These are phyloP conservation scores for Blechomonas ayalai DNA, from an alignment of 208 protist genomes.

Conservation along the genomic window DNA sequence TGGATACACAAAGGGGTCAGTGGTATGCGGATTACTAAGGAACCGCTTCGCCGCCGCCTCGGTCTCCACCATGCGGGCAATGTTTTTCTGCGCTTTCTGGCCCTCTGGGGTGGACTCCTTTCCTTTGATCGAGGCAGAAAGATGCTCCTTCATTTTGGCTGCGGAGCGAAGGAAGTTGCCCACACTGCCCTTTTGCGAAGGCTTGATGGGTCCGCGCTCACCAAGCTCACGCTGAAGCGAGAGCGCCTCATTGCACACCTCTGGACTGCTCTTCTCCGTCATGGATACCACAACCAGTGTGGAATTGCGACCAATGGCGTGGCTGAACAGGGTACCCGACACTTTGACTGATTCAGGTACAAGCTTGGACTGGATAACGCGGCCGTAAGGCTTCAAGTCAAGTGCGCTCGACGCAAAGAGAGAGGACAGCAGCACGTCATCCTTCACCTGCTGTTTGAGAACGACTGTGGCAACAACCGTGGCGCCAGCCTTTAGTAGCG, in stretches of 20 bases:
- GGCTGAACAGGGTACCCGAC: constrained; percentile 36
- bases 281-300: constrained; percentile 29
- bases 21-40: constrained; percentile 21
- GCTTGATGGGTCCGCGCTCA: constrained; percentile 21
- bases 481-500: constrained; percentile 12
- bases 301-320: constrained; percentile 34
- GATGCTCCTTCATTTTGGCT: constrained; percentile 10
- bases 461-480: constrained; percentile 41
- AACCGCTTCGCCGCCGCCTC: constrained; percentile 30
- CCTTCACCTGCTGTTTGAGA: constrained; percentile 25
- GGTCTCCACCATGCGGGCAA: constrained; percentile 31
- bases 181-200: constrained; percentile 39
- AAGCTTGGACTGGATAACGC: constrained; percentile 20
- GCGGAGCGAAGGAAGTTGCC: constrained; percentile 34
- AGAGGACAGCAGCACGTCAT: constrained; percentile 40
- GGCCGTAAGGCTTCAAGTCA: constrained; percentile 27
- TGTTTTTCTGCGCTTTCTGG: constrained; percentile 5
- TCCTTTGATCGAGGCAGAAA: constrained; percentile 17
- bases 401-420: constrained; percentile 27
- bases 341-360: too few relatives aligned
- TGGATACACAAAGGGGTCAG: constrained; percentile 23
- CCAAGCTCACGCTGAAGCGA: constrained; percentile 14
- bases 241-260: constrained; percentile 20
- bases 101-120: constrained; percentile 16
- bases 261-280: constrained; percentile 11